Evolutionary conservation across 495 filamentous ascomycete genomes (phyloP).

Genomic region (Penicillium herquei): DNA sequence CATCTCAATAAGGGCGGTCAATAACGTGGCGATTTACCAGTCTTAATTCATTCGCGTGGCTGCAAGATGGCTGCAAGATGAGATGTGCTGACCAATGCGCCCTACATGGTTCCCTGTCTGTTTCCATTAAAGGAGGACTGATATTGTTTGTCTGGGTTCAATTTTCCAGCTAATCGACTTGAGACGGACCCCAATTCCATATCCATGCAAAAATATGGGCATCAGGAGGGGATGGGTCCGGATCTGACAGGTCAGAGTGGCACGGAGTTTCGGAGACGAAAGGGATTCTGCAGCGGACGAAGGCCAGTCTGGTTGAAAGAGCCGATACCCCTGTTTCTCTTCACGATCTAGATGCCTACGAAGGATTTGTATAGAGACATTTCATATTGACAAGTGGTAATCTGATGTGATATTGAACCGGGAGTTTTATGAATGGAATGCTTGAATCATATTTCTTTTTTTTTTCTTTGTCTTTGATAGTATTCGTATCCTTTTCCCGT

Average conservation of each 20-base stretch:
- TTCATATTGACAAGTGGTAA: too few relatives aligned
- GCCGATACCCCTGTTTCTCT: background rate
- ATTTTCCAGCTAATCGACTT: constrained; percentile 1
- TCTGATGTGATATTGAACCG: too few relatives aligned
- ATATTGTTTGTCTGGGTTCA: background rate
- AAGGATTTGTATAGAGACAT: too few relatives aligned
- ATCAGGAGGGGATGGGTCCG: background rate
- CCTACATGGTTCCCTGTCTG: constrained; percentile 2
- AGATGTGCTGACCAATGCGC: constrained; percentile 4
- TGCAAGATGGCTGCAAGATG: constrained; percentile 10
- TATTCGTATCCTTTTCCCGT: background rate
- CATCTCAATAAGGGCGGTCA: constrained; percentile 14
- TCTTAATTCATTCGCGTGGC: constrained; percentile 13
- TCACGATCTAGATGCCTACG: too few relatives aligned
- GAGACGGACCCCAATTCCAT: background rate
- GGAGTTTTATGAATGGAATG: background rate
- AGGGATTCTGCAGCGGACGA: background rate
- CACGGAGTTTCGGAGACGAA: background rate
- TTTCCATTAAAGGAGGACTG: constrained; percentile 4
- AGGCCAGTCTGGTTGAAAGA: background rate
- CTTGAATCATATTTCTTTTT: background rate
- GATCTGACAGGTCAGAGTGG: constrained; percentile 12
- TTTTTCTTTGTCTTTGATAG: background rate
- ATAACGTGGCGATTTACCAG: constrained; percentile 46
- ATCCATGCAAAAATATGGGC: background rate